Percentiles rank a stretch among this genome's conserved stretches.
phyloP scores from a whole-genome alignment of 2,329 filamentous ascomycete species.

The Leptosphaerulina australis region DNA sequence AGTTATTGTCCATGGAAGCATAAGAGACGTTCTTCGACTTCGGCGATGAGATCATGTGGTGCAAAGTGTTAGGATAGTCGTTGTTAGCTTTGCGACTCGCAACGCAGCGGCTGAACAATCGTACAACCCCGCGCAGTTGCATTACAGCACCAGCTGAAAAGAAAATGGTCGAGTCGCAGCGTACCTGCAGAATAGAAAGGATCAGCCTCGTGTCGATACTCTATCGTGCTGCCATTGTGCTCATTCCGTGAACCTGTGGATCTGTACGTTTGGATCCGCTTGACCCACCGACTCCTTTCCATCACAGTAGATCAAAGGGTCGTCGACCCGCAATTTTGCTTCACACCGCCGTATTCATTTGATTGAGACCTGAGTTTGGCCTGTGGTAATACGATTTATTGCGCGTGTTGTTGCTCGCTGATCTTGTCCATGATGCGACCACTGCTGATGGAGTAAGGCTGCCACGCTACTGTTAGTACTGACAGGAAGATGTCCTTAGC shows the following conservation, averaged over 20 bases:
- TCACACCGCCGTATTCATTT: conserved; percentile 12
- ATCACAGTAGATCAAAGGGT: conserved; percentile 8
- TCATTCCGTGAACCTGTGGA: conserved; percentile 16
- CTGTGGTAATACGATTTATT: neutral
- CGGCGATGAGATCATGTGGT: conserved; percentile 5
- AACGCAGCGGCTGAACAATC: conserved; percentile 2
- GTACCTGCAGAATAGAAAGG: conserved; percentile 3
- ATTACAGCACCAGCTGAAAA: conserved; percentile 5
- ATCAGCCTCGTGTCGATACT: conserved; percentile 10
- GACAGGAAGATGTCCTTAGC: neutral
- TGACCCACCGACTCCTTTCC: conserved; percentile 9
- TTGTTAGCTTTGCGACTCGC: conserved; percentile 1
- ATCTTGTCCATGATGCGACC: neutral
- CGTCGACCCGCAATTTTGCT: conserved; percentile 4
- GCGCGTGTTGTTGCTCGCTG: conserved; percentile 1
- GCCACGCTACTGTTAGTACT: neutral
- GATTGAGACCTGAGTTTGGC: neutral
- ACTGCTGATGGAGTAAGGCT: neutral
- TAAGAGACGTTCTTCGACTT: neutral
- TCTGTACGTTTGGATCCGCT: conserved; percentile 4
- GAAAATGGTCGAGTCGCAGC: conserved; percentile 1
- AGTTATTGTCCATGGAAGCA: conserved; percentile 2
- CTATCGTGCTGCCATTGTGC: conserved; percentile 10
- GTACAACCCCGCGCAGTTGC: conserved; percentile 6
- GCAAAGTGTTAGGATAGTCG: conserved; percentile 1